Evolutionary conservation across 2,329 filamentous ascomycete genomes (phyloP).

Genomic region (Calonectria fujianensis): DNA sequence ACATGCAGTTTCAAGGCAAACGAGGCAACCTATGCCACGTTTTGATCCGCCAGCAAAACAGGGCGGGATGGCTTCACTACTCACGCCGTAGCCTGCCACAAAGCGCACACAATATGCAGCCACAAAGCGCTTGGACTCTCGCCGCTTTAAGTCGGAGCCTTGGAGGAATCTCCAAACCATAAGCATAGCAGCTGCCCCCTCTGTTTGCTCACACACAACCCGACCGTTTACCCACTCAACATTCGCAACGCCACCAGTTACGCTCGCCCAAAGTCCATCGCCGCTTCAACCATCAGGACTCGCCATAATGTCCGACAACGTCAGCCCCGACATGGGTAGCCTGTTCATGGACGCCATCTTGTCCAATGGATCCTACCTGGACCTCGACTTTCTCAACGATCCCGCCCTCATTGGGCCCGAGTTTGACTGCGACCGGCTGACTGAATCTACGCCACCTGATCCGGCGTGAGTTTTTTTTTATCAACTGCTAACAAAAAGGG

Average conservation of each 20-base stretch:
- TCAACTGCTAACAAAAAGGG: slow-evolving; percentile 36
- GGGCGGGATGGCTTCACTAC: slow-evolving; percentile 27
- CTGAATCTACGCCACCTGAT: not conserved
- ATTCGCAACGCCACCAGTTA: not conserved
- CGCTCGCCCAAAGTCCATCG: slow-evolving; percentile 2
- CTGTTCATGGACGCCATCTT: not conserved
- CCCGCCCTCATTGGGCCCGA: not conserved
- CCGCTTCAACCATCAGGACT: slow-evolving; percentile 23
- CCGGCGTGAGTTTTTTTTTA: slow-evolving; percentile 33
- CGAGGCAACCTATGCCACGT: not conserved
- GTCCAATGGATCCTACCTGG: not conserved
- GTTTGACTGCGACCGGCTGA: slow-evolving; percentile 13
- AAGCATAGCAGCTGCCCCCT: not conserved
- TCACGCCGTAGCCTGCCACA: slow-evolving; percentile 6
- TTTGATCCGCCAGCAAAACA: slow-evolving; percentile 32
- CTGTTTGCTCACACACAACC: not conserved
- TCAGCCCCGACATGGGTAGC: not conserved
- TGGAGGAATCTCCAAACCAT: not conserved
- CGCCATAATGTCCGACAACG: slow-evolving; percentile 23
- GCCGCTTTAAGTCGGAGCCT: not conserved
- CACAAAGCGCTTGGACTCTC: not conserved
- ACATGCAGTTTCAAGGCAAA: slow-evolving; percentile 34
- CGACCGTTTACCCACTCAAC: not conserved
- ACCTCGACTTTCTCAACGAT: slow-evolving; percentile 12
- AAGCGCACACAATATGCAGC: not conserved